Conservation (phyloP, 106 monocot species). For the Allium fistulosum region DNA sequence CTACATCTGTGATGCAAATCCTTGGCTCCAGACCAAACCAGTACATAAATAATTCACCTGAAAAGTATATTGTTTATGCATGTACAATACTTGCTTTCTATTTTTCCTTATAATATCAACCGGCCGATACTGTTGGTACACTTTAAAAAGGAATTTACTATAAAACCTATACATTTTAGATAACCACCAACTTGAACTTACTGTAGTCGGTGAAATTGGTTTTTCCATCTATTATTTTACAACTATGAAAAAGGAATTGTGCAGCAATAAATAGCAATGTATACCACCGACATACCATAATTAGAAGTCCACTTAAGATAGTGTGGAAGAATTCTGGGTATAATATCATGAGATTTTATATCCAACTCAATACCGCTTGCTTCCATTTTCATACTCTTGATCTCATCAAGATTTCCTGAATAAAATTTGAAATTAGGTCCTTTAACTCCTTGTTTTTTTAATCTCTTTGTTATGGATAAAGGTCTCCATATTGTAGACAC, state of each 20-base stretch:
- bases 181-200: too few relatives aligned
- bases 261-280: background rate
- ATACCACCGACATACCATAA: conserved; percentile 4
- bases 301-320: conserved; percentile 6
- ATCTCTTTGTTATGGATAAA: background rate
- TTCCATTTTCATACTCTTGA: conserved; percentile 7
- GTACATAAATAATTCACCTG: conserved; percentile 30
- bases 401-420: conserved; percentile 11
- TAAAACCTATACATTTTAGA: too few relatives aligned
- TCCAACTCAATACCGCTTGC: conserved; percentile 1
- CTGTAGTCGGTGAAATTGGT: too few relatives aligned
- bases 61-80: too few relatives aligned
- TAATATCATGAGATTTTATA: conserved; percentile 10
- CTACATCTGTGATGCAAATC: conserved; percentile 28
- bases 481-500: background rate
- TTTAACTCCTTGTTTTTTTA: conserved; percentile 11
- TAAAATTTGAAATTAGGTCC: conserved; percentile 8
- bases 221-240: too few relatives aligned
- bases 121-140: too few relatives aligned
- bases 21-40: conserved; percentile 28
- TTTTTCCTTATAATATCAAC: too few relatives aligned
- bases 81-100: too few relatives aligned
- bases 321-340: conserved; percentile 9
- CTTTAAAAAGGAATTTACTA: too few relatives aligned
- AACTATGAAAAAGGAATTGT: background rate